These are phyloP conservation scores for Blastomyces percursus DNA, from an alignment of 2,329 filamentous ascomycete species.

Conservation along the genomic window DNA sequence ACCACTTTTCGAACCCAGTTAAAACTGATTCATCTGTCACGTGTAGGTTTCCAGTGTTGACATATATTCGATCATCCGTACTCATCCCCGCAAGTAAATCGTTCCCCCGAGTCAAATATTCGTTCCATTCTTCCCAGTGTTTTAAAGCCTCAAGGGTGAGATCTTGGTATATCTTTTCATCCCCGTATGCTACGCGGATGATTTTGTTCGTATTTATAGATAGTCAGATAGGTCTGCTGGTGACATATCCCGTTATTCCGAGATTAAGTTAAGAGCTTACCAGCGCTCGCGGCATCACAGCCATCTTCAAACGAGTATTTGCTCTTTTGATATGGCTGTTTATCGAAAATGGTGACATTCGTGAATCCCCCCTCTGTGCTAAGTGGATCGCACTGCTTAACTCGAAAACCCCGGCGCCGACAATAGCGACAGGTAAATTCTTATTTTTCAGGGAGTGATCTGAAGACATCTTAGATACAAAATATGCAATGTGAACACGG, in stretches of 20 bases:
- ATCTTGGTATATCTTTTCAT: slow-evolving; percentile 37
- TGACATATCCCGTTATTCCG: background rate
- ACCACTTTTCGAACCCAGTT: slow-evolving; percentile 28
- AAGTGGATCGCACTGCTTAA: slow-evolving; percentile 37
- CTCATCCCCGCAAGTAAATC: slow-evolving; percentile 27
- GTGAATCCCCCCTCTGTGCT: slow-evolving; percentile 36
- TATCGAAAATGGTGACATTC: slow-evolving; percentile 41
- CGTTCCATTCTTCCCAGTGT: slow-evolving; percentile 39
- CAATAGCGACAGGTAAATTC: slow-evolving; percentile 26
- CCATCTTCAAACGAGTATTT: slow-evolving; percentile 35
- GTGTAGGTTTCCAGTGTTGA: slow-evolving; percentile 25
- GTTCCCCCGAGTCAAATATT: slow-evolving; percentile 23
- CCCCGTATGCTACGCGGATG: slow-evolving; percentile 34
- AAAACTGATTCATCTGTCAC: background rate
- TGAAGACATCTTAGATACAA: background rate
- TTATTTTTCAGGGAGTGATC: background rate
- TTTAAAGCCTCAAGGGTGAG: slow-evolving; percentile 35
- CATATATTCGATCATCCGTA: slow-evolving; percentile 24
- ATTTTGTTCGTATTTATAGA: slow-evolving; percentile 31
- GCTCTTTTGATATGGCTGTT: slow-evolving; percentile 33
- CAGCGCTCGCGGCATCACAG: slow-evolving; percentile 37
- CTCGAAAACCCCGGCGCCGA: slow-evolving; percentile 36
- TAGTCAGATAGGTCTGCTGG: background rate
- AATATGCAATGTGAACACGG: background rate
- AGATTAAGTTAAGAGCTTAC: slow-evolving; percentile 13